These are phyloP conservation scores for Trichophaea hybrida DNA, from an alignment of 2,329 filamentous ascomycete species.

Conservation along the genomic window DNA sequence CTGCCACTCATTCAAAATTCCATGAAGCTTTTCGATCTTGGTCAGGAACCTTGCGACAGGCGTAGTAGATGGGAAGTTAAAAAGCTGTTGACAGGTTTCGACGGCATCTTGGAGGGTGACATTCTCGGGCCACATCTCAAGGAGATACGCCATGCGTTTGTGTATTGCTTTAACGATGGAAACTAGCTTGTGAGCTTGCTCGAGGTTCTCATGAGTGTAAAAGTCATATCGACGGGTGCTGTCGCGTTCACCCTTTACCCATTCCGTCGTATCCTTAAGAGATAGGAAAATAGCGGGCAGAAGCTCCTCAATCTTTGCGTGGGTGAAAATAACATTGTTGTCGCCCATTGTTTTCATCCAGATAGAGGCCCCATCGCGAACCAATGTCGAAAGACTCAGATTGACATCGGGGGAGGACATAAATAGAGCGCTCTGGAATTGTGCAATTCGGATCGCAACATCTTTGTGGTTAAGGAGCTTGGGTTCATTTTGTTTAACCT, in stretches of 20 bases:
- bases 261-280: constrained; percentile 46
- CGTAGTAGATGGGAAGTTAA: constrained; percentile 62
- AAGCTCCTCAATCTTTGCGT: constrained; percentile 34
- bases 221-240: constrained; percentile 56
- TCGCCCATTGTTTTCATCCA: constrained; percentile 7
- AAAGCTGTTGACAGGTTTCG: constrained; percentile 55
- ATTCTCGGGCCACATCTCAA: constrained; percentile 51
- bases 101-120: constrained; percentile 70
- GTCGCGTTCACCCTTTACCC: constrained; percentile 31
- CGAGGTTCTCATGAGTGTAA: constrained; percentile 66
- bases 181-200: constrained; percentile 61
- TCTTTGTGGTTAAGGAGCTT: constrained; percentile 28
- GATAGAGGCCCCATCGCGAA: constrained; percentile 9
- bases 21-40: constrained; percentile 75
- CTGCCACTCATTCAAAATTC: constrained; percentile 85
- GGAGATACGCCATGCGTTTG: constrained; percentile 56
- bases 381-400: constrained; percentile 10
- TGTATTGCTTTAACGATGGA: constrained; percentile 54
- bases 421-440: constrained; percentile 40
- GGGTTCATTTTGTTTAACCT: constrained; percentile 28
- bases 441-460: constrained; percentile 37
- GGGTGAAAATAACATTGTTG: constrained; percentile 3
- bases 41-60: constrained; percentile 76
- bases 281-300: constrained; percentile 52
- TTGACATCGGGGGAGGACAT: not conserved